A percentile compares a stretch with the other conserved stretches of the same genome.
phyloP scores from a whole-genome alignment of 2,329 filamentous ascomycete genomes.

The Hymenoscyphus scutula region DNA sequence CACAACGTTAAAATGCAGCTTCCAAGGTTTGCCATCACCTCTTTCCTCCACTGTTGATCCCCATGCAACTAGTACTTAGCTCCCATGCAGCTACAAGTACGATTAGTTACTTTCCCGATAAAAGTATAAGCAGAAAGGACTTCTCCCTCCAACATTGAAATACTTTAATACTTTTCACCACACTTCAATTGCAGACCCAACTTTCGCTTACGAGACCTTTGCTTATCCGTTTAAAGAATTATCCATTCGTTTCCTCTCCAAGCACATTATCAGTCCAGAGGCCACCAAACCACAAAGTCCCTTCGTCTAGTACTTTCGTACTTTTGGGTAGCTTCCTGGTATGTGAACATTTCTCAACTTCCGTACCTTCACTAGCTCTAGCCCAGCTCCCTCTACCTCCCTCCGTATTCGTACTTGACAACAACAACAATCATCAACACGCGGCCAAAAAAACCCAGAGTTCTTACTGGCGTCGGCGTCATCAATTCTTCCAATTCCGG shows the following conservation, averaged over 20 bases:
- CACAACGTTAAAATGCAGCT: too few relatives aligned
- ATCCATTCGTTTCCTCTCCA: not conserved
- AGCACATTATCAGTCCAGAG: not conserved
- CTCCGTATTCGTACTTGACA: not conserved
- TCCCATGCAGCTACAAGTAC: not conserved
- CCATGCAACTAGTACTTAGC: not conserved
- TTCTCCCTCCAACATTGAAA: not conserved
- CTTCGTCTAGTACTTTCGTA: not conserved
- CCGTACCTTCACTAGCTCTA: too few relatives aligned
- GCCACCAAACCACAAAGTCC: not conserved
- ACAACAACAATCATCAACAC: not conserved
- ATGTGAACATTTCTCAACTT: not conserved
- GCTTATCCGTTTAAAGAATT: not conserved
- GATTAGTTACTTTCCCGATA: too few relatives aligned
- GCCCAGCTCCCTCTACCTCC: not conserved
- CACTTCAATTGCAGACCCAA: not conserved
- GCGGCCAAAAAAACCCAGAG: not conserved
- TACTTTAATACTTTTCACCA: not conserved
- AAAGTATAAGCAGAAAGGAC: not conserved
- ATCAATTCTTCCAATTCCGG: slow-evolving; percentile 1
- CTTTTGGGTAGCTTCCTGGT: not conserved
- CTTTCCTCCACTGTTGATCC: too few relatives aligned
- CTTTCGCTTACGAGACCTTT: not conserved
- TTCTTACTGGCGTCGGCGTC: not conserved
- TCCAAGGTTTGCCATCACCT: too few relatives aligned